Evolutionary conservation across 305 asterid genomes (phyloP).

Genomic region (Fraxinus velutina): DNA sequence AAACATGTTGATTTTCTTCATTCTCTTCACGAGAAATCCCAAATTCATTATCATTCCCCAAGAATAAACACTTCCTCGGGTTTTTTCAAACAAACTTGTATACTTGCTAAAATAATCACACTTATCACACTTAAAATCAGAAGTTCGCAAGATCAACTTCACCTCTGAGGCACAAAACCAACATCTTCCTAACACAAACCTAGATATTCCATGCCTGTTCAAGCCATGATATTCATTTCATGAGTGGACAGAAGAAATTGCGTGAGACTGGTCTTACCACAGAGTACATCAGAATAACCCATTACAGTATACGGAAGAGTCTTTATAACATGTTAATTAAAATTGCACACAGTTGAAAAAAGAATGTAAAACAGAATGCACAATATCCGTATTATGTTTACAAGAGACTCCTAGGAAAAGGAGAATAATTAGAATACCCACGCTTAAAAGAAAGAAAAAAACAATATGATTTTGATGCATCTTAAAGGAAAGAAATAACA

Average conservation of each 20-base stretch:
- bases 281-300: neutral
- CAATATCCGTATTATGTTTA: neutral
- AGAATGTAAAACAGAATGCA: neutral
- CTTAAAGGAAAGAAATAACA: neutral
- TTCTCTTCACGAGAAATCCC: neutral
- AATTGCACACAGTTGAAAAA: neutral
- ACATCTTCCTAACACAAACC: neutral
- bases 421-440: neutral
- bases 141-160: neutral
- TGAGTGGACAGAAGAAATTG: neutral
- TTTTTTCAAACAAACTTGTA: neutral
- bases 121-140: neutral
- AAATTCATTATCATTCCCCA: slow-evolving; percentile 1
- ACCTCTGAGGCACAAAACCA: neutral
- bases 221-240: neutral
- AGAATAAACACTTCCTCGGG: neutral
- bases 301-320: neutral
- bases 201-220: neutral
- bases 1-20: neutral
- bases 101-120: neutral
- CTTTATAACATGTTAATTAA: neutral
- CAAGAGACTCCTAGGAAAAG: neutral
- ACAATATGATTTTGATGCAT: neutral
- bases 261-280: neutral
- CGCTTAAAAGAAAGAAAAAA: neutral